phyloP scores from a whole-genome alignment of 2,329 filamentous ascomycete species.

The Chaetomium olivaceum region DNA sequence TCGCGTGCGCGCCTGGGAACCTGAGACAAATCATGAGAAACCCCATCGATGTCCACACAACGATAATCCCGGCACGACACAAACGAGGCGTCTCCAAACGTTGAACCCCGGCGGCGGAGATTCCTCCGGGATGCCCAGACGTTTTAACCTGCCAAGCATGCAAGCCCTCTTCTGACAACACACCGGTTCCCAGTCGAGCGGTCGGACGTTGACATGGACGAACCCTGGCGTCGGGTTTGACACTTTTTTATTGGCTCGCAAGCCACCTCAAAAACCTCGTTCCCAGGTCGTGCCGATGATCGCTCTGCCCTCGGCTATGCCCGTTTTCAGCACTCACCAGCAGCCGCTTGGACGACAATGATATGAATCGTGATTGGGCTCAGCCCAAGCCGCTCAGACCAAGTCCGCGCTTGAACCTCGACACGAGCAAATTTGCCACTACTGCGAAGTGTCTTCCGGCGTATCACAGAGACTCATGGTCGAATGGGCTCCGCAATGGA shows the following conservation, averaged over 20 bases:
- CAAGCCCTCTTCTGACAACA: not conserved
- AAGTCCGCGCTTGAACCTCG: not conserved
- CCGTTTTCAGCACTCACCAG: not conserved
- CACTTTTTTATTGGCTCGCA: not conserved
- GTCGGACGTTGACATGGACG: not conserved
- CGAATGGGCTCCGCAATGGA: not conserved
- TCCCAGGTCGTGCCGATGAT: not conserved
- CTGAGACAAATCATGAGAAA: not conserved
- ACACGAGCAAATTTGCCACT: constrained; percentile 1
- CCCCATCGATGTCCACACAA: not conserved
- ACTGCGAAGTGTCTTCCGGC: not conserved
- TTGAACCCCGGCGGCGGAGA: not conserved
- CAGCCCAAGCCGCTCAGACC: not conserved
- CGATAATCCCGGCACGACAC: not conserved
- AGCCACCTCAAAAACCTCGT: not conserved
- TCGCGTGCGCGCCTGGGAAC: not conserved
- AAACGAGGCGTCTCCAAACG: not conserved
- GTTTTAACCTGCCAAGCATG: not conserved
- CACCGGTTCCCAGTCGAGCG: not conserved
- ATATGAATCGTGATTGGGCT: not conserved
- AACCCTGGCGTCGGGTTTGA: not conserved
- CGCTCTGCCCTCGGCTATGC: not conserved
- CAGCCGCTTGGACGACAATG: not conserved
- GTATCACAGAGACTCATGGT: not conserved
- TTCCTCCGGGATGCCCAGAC: constrained; percentile 1